Percentiles rank a stretch among this genome's conserved stretches.
These are phyloP conservation scores for Diplogelasinospora grovesii DNA, from an alignment of 495 filamentous ascomycete species.

Conservation along the genomic window DNA sequence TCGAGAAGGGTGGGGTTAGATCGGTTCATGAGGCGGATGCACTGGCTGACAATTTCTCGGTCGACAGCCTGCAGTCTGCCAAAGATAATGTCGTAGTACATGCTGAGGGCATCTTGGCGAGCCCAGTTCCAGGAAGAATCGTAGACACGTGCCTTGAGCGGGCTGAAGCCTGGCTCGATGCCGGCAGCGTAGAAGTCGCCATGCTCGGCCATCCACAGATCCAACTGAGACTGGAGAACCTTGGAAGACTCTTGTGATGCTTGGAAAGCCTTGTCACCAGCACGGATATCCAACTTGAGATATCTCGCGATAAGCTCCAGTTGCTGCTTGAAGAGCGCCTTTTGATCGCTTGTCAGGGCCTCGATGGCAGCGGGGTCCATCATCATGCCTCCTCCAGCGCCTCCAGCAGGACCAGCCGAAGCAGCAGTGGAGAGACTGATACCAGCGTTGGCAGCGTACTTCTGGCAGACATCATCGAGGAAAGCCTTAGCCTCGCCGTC, in stretches of 20 bases:
- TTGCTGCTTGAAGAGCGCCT: conserved; percentile 92
- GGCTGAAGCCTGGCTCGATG: conserved; percentile 89
- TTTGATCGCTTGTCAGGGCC: conserved; percentile 93
- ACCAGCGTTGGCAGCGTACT: conserved; percentile 81
- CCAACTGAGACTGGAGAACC: conserved; percentile 83
- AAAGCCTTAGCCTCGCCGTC: conserved; percentile 89
- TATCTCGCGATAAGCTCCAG: conserved; percentile 91
- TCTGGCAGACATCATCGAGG: conserved; percentile 77
- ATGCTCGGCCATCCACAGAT: conserved; percentile 92
- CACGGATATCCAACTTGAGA: conserved; percentile 90
- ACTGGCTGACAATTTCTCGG: conserved; percentile 95
- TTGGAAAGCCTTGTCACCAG: conserved; percentile 88
- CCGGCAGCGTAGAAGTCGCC: conserved; percentile 92
- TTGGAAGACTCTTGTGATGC: conserved; percentile 75
- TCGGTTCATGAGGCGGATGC: conserved; percentile 98
- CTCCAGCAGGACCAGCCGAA: conserved; percentile 65
- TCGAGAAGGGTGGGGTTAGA: conserved; percentile 92
- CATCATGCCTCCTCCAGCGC: conserved; percentile 79
- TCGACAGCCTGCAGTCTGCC: conserved; percentile 88
- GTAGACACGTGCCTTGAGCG: conserved; percentile 90
- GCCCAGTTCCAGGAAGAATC: conserved; percentile 99
- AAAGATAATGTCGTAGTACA: conserved; percentile 99
- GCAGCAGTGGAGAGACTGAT: conserved; percentile 74
- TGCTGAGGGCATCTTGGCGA: conserved; percentile 90
- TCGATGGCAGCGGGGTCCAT: conserved; percentile 98